Evolutionary conservation across 1,139 yeast species (phyloP).

Genomic region (Pichia terricola): DNA sequence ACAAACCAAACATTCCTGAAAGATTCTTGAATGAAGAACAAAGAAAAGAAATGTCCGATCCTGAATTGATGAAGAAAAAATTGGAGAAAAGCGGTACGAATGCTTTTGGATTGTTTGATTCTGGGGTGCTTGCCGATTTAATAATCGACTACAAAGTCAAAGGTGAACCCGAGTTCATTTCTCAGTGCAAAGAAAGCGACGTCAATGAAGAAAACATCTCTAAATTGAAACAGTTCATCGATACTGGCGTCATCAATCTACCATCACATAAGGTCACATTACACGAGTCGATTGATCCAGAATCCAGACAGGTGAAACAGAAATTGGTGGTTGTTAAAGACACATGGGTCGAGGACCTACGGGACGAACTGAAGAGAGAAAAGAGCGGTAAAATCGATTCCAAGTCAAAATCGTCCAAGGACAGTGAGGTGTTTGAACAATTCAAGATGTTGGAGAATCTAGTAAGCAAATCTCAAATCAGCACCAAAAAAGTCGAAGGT

Average conservation of each 20-base stretch:
- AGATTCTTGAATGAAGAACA: slow-evolving; percentile 13
- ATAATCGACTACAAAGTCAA: slow-evolving; percentile 15
- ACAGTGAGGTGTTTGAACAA: slow-evolving; percentile 12
- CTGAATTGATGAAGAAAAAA: slow-evolving; percentile 7
- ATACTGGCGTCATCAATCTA: slow-evolving; percentile 13
- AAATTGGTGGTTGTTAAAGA: slow-evolving; percentile 18
- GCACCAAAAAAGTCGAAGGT: slow-evolving; percentile 4
- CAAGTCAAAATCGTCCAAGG: slow-evolving; percentile 3
- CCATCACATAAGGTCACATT: slow-evolving; percentile 19
- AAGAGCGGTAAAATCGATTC: neutral
- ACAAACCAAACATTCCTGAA: slow-evolving; percentile 14
- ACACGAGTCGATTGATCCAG: slow-evolving; percentile 9
- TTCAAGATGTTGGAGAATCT: slow-evolving; percentile 13
- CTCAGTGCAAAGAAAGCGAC: slow-evolving; percentile 8
- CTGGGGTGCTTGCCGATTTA: slow-evolving; percentile 14
- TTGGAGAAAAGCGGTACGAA: slow-evolving; percentile 7
- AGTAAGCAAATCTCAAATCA: slow-evolving; percentile 13
- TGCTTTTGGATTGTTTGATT: slow-evolving; percentile 14
- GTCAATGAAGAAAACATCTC: slow-evolving; percentile 12
- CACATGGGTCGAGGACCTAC: slow-evolving; percentile 11
- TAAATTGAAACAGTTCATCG: slow-evolving; percentile 12
- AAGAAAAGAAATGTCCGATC: slow-evolving; percentile 5
- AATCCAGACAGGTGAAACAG: slow-evolving; percentile 14
- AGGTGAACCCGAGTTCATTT: slow-evolving; percentile 4
- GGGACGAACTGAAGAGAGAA: slow-evolving; percentile 6